These are phyloP conservation scores for Vinca major DNA, from an alignment of 305 asterid species.

Conservation along the genomic window DNA sequence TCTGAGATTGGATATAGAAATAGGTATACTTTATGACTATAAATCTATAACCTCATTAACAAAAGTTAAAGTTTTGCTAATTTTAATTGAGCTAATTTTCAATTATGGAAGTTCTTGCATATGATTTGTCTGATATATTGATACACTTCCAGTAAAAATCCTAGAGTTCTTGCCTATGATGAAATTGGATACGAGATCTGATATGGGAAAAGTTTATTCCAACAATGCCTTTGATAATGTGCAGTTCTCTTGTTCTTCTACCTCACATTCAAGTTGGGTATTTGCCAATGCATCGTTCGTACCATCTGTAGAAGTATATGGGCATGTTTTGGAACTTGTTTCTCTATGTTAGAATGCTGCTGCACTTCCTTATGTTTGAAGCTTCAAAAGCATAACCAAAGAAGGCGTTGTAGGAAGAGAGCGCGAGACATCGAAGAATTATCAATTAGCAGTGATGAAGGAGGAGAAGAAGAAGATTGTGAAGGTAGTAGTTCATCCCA, in stretches of 20 bases:
- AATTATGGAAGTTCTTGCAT: no score
- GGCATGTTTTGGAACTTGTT: slow-evolving; percentile 41
- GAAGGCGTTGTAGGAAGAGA: slow-evolving; percentile 19
- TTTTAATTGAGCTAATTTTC: background rate
- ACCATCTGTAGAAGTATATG: slow-evolving; percentile 31
- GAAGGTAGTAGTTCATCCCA: slow-evolving; percentile 16
- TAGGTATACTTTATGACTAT: background rate
- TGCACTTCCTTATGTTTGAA: slow-evolving; percentile 46
- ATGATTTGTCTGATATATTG: background rate
- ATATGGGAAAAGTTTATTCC: background rate
- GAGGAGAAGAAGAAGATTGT: slow-evolving; percentile 30
- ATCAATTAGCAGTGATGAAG: slow-evolving; percentile 23
- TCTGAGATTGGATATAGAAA: no score
- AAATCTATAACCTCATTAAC: background rate
- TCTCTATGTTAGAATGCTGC: slow-evolving; percentile 37
- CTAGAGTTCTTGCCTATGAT: background rate
- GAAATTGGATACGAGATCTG: background rate
- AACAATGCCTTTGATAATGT: slow-evolving; percentile 4
- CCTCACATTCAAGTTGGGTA: slow-evolving; percentile 54
- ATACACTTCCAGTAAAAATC: background rate
- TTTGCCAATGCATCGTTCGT: slow-evolving; percentile 56
- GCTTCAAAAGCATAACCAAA: slow-evolving; percentile 33
- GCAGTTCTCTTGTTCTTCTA: slow-evolving; percentile 67
- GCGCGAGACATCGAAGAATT: slow-evolving; percentile 34
- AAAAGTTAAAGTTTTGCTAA: background rate